Evolutionary conservation across 2,329 filamentous ascomycete genomes (phyloP).

Genomic region (Penicillium sp.): DNA sequence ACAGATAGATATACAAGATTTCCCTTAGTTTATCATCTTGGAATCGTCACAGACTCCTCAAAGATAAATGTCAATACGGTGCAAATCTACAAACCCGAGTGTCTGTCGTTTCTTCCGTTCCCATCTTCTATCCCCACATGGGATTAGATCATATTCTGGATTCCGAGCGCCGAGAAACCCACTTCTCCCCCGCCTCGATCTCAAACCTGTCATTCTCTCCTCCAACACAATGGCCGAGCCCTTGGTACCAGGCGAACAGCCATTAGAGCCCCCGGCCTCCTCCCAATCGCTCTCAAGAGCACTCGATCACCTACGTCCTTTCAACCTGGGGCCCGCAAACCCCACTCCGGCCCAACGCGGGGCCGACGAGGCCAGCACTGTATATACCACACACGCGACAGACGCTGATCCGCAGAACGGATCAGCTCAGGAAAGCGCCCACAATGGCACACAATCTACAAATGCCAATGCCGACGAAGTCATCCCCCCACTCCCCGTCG

Average conservation of each 20-base stretch:
- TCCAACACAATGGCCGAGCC: conserved; percentile 12
- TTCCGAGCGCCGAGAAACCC: conserved; percentile 16
- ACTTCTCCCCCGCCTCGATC: conserved; percentile 16
- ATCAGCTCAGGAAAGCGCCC: conserved; percentile 4
- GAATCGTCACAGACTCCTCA: neutral
- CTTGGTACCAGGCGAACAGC: neutral
- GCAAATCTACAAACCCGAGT: neutral
- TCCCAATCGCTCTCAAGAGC: conserved; percentile 5
- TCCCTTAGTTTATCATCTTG: neutral
- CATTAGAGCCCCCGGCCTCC: conserved; percentile 1
- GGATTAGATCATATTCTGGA: conserved; percentile 14
- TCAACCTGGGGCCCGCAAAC: conserved; percentile 1
- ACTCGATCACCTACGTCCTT: conserved; percentile 18
- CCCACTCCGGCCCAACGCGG: conserved; percentile 6
- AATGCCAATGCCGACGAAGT: neutral
- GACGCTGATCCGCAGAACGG: conserved; percentile 2
- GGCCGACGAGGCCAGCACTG: neutral
- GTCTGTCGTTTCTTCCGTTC: neutral
- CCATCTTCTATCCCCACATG: conserved; percentile 8
- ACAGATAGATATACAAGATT: neutral
- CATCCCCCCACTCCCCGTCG: conserved; percentile 47
- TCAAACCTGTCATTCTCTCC: conserved; percentile 1
- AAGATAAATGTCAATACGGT: neutral
- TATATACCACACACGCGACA: conserved; percentile 1
- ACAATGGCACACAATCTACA: conserved; percentile 7